Conservation (phyloP, 192 early-diverging fungal species). For the Podila verticillata region DNA sequence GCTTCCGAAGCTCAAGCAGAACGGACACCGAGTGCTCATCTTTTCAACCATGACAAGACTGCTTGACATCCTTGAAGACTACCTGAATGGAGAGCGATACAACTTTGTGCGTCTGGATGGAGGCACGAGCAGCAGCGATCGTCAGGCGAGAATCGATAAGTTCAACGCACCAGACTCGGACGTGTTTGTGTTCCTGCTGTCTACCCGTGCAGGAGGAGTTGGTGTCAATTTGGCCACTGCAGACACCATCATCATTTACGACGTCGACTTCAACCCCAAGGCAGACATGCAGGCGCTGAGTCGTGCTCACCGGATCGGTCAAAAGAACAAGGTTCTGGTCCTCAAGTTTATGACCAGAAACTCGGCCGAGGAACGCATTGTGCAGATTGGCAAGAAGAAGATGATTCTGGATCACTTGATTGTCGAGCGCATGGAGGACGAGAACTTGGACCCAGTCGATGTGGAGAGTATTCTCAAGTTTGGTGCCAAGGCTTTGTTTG, state of each 20-base stretch:
- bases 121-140: constrained; percentile 53
- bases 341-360: constrained; percentile 71
- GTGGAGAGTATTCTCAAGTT: constrained; percentile 72
- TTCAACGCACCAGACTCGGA: constrained; percentile 73
- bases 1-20: constrained; percentile 68
- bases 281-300: constrained; percentile 77
- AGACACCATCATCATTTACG: constrained; percentile 80
- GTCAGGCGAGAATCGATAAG: constrained; percentile 67
- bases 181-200: constrained; percentile 72
- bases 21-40: constrained; percentile 75
- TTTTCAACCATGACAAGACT: constrained; percentile 90
- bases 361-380: constrained; percentile 75
- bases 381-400: constrained; percentile 80
- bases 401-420: constrained; percentile 80
- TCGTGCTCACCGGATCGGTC: constrained; percentile 80
- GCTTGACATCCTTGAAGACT: constrained; percentile 84
- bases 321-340: constrained; percentile 70
- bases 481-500: constrained; percentile 75
- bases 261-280: constrained; percentile 81
- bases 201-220: constrained; percentile 79
- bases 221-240: constrained; percentile 80
- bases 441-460: constrained; percentile 62
- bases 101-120: constrained; percentile 76
- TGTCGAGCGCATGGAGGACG: constrained; percentile 75
- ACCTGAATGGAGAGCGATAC: constrained; percentile 62